Evolutionary conservation across 2,329 filamentous ascomycete species (phyloP).

Genomic region (Pyricularia sp.): DNA sequence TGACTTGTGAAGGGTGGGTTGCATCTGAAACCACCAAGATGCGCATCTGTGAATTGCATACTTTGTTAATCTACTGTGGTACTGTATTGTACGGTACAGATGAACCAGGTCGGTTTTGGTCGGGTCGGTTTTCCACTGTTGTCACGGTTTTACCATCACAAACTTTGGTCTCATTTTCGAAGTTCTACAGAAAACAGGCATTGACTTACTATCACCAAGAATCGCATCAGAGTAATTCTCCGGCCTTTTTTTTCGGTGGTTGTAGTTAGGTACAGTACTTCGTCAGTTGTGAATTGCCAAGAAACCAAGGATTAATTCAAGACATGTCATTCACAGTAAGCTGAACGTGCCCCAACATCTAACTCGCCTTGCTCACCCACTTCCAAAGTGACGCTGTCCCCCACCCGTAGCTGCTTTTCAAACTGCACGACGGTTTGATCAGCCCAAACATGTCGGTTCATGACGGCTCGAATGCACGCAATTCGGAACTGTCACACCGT

Average conservation of each 20-base stretch:
- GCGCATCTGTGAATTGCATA: background rate
- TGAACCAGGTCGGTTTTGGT: background rate
- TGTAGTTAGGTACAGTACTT: too few relatives aligned
- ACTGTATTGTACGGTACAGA: background rate
- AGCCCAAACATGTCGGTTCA: background rate
- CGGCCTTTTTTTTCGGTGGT: background rate
- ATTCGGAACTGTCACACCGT: background rate
- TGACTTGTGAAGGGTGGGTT: background rate
- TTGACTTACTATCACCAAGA: background rate
- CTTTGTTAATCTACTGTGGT: background rate
- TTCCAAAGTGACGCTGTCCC: background rate
- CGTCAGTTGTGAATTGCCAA: background rate
- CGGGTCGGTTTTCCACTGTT: too few relatives aligned
- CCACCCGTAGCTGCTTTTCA: background rate
- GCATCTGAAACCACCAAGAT: background rate
- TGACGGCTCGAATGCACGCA: background rate
- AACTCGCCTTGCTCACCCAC: too few relatives aligned
- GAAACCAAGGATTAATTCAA: background rate
- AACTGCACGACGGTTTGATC: background rate
- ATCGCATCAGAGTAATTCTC: background rate
- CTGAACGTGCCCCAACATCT: background rate
- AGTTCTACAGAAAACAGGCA: background rate
- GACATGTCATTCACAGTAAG: background rate
- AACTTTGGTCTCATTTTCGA: background rate
- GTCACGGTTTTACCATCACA: too few relatives aligned